Base-by-base conservation (phyloP, 345 rosid genomes). In the Noccaea bulbosa region DNA sequence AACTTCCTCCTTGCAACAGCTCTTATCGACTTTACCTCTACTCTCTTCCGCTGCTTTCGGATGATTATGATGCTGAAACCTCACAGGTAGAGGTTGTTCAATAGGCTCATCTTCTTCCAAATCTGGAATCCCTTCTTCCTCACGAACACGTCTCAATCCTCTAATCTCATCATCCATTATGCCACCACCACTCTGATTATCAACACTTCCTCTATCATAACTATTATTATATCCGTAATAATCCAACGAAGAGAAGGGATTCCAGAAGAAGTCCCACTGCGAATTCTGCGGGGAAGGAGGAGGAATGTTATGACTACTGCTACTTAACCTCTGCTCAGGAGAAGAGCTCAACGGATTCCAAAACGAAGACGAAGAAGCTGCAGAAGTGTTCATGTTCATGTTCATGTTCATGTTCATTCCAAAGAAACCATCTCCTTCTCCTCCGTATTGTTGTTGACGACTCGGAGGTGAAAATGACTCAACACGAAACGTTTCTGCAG, bases 211-310 rank as follows among this genome's bases (percentile, higher is more conserved):
- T 34, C 77, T 77, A 62, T 73, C 79, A 46, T 66, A 69, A 39
- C 86, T 82, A 4, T 27, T 27, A 27, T 27, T 27, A 74, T 91
- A 91, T 4, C 90, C 91, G 44, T 91, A 89, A 74, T 86, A 76
- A 72, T 94, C 99, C 62, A 91, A 63, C 1, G 97, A 91, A 2
- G 99, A 91, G 65, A 94, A 94, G 5, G 98, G 97, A 74, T 94
- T 89, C 99, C 99, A 94, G 73, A 94, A 94, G 77, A 82, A 83
- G 70, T 94, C 97, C 99, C 99, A 94, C 71, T 84, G 93, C 0
- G 98, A 89, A 62, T 83, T 81, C 79, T 87, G 99, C 5, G 99
- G 99, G 0, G 98, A 89, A 61, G 89, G 85, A 41, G 95, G 93
- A 54, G 91, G 99, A 37, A 94, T 66, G 61, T 74, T 81, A 41